Base-by-base conservation (phyloP, 805 yeast genomes). In the Myxozyma vanderwaltii region DNA sequence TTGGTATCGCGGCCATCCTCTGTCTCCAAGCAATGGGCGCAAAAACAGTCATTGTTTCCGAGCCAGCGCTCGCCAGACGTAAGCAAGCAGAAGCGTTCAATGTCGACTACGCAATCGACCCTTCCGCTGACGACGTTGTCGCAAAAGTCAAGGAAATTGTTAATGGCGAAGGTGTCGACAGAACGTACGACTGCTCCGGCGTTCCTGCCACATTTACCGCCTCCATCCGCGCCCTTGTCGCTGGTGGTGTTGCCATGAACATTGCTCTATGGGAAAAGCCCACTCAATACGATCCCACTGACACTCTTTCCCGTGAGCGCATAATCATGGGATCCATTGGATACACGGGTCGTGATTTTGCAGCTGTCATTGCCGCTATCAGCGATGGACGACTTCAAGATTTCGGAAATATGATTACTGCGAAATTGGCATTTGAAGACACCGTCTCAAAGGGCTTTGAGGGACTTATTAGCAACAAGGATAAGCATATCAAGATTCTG, bases 261-360 rank as follows among this genome's bases (percentile, higher is more conserved):
- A 79, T 85, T 56, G 89, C 89, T 4, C 81, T 85, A 45, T 85
- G 87, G 86, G 76, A 78, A 47, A 73, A 77, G 38, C 78, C 83
- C 6, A 72, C 80, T 26, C 74, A 74, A 15, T 80, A 78, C 68
- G 76, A 76, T 63, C 86, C 86, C 55, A 83, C 82, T 85, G 78
- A 77, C 62, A 71, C 82, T 19, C 80, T 86, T 3, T 73, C 78
- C 65, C 77, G 78, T 54, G 89, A 85, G 69, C 84, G 82, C 67
- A 71, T 70, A 47, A 73, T 81, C 38, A 77, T 83, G 44, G 89
- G 88, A 1, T 82, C 87, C 1, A 82, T 84, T 76, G 83, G 87
- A 59, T 84, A 84, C 68, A 79, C 80, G 2, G 76, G 78, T 21
- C 72, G 73, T 56, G 89, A 85, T 70, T 84, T 85, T 61, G 79